Evolutionary conservation across 1,284 basidiomycete species (phyloP).

Genomic region (Trametes hirsuta): DNA sequence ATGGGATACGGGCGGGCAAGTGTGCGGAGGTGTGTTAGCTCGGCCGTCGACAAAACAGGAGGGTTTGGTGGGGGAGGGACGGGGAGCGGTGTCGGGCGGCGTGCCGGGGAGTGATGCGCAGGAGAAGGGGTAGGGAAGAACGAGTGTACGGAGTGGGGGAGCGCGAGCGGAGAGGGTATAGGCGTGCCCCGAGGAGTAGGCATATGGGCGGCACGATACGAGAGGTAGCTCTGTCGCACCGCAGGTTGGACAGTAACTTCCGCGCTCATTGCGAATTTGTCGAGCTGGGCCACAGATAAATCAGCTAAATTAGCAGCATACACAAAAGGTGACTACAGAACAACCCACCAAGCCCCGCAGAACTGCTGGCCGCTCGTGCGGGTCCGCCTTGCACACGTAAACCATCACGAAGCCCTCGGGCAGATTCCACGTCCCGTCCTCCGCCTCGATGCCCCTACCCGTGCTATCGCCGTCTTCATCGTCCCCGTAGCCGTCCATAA

Average conservation of each 20-base stretch:
- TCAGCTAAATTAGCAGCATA: background rate
- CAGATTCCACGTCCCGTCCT: constrained; percentile 54
- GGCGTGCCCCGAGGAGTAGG: constrained; percentile 33
- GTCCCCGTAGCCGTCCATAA: constrained; percentile 42
- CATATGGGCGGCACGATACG: constrained; percentile 28
- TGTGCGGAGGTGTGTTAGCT: constrained; percentile 44
- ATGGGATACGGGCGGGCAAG: constrained; percentile 24
- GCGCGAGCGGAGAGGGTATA: constrained; percentile 41
- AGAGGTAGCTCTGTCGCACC: constrained; percentile 29
- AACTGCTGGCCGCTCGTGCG: constrained; percentile 63
- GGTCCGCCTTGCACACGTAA: constrained; percentile 68
- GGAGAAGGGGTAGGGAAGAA: constrained; percentile 30
- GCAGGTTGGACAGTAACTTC: constrained; percentile 43
- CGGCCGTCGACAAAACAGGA: constrained; percentile 39
- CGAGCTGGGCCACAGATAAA: constrained; percentile 54
- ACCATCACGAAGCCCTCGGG: constrained; percentile 73
- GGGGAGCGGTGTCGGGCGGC: constrained; percentile 22
- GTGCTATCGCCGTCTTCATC: constrained; percentile 24
- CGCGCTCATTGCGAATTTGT: constrained; percentile 76
- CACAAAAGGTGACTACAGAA: too few relatives aligned
- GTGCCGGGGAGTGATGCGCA: constrained; percentile 28
- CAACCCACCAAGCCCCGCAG: constrained; percentile 62
- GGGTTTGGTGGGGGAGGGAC: constrained; percentile 14
- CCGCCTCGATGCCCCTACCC: constrained; percentile 33
- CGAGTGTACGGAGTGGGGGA: constrained; percentile 36